Conservation (phyloP, 495 filamentous ascomycete species). For the Aspergillus heteromorphus region DNA sequence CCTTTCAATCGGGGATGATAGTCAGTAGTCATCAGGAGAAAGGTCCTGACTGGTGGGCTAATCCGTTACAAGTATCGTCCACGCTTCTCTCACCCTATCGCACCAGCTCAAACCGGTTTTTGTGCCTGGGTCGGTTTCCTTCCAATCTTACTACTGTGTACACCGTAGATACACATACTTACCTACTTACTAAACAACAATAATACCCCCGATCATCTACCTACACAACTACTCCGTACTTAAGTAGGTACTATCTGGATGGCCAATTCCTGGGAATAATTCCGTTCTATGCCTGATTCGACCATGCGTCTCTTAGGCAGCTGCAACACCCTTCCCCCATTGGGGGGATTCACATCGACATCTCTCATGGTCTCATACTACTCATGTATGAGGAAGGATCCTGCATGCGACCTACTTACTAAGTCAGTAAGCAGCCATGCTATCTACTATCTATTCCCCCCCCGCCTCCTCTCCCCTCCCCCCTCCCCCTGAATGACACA, state of each 20-base stretch:
- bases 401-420: not conserved
- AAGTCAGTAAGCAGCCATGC: no score
- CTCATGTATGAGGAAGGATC: not conserved
- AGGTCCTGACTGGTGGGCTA: not conserved
- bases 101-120: constrained; percentile 1
- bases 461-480: no score
- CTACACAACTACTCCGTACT: no score
- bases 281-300: not conserved
- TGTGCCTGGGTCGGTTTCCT: not conserved
- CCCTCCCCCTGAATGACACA: no score
- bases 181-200: no score
- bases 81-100: not conserved
- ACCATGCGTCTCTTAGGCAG: not conserved
- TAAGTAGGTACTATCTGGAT: no score
- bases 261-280: not conserved
- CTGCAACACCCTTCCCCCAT: not conserved
- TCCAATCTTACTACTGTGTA: no score
- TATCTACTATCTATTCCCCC: no score
- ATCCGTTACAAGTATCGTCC: constrained; percentile 1
- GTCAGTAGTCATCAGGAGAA: not conserved
- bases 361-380: not conserved
- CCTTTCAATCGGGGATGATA: not conserved
- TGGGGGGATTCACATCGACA: not conserved
- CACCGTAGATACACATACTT: no score
- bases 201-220: no score